Conservation (phyloP, 306 rosid genomes). For the Oxytropis ochrocephala region DNA sequence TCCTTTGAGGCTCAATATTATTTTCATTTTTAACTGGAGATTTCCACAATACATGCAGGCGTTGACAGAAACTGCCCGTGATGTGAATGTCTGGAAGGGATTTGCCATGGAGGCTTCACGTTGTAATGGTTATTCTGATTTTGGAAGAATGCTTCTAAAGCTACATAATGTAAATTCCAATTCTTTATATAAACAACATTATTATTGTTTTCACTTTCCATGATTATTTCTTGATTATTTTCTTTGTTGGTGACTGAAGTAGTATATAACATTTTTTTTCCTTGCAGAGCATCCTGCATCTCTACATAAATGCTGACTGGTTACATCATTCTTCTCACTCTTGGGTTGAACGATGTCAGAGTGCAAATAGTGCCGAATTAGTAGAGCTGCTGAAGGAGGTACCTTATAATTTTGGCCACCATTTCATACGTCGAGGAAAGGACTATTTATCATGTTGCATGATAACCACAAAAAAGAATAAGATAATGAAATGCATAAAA, state of each 20-base stretch:
- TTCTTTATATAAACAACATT: not conserved
- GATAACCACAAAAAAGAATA: not conserved
- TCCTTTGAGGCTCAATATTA: conserved; percentile 6
- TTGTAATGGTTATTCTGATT: conserved; percentile 69
- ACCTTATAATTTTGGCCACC: conserved; percentile 26
- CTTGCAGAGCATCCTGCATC: conserved; percentile 66
- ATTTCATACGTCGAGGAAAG: conserved; percentile 6
- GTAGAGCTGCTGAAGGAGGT: conserved; percentile 94
- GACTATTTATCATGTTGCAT: not conserved
- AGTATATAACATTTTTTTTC: conserved; percentile 7
- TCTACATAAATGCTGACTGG: conserved; percentile 70
- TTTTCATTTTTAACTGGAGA: not conserved
- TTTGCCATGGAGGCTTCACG: conserved; percentile 92
- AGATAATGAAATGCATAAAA: conserved; percentile 7
- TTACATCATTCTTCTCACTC: conserved; percentile 50
- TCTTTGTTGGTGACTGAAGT: conserved; percentile 17
- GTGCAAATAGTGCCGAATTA: conserved; percentile 67
- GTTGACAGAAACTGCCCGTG: conserved; percentile 67
- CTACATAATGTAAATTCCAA: conserved; percentile 72
- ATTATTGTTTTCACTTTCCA: not conserved
- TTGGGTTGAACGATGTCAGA: conserved; percentile 74
- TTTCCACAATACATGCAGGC: conserved; percentile 52
- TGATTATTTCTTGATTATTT: not conserved
- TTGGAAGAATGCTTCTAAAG: conserved; percentile 89
- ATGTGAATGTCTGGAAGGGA: conserved; percentile 76